Percentiles rank a stretch among this genome's conserved stretches.
These are phyloP conservation scores for Neurospora sp. DNA, from an alignment of 495 filamentous ascomycete species.

Conservation along the genomic window DNA sequence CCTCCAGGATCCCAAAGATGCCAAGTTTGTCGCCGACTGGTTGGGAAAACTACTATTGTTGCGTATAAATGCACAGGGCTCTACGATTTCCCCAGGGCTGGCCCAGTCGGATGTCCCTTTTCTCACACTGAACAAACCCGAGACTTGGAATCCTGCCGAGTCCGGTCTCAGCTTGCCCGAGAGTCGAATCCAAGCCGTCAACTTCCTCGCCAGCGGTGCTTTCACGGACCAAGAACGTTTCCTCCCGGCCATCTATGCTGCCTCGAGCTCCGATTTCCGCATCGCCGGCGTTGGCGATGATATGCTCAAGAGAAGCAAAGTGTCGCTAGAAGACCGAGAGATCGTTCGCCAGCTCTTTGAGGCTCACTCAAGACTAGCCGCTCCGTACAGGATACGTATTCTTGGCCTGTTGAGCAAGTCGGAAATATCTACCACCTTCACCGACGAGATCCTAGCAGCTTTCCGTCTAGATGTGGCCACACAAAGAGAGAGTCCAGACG, in stretches of 20 bases:
- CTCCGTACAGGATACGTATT: slow-evolving; percentile 65
- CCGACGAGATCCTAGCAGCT: slow-evolving; percentile 51
- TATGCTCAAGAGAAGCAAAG: slow-evolving; percentile 62
- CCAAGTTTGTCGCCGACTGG: slow-evolving; percentile 64
- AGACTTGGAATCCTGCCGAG: slow-evolving; percentile 55
- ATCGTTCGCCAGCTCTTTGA: slow-evolving; percentile 55
- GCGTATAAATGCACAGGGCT: slow-evolving; percentile 24
- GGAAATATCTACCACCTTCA: slow-evolving; percentile 50
- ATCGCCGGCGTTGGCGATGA: slow-evolving; percentile 76
- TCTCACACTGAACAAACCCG: slow-evolving; percentile 55
- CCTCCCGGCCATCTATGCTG: slow-evolving; percentile 72
- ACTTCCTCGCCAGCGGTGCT: slow-evolving; percentile 71
- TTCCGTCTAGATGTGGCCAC: slow-evolving; percentile 48
- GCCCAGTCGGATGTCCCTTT: slow-evolving; percentile 63
- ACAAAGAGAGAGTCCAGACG: slow-evolving; percentile 15
- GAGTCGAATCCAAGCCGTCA: slow-evolving; percentile 55
- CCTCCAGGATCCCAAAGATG: slow-evolving; percentile 54
- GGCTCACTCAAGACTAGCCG: slow-evolving; percentile 60
- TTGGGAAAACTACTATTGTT: slow-evolving; percentile 73
- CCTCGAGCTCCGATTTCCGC: slow-evolving; percentile 70
- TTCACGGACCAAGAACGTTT: slow-evolving; percentile 74
- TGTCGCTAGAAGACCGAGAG: slow-evolving; percentile 59
- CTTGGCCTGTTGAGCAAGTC: slow-evolving; percentile 70
- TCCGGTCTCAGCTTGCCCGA: slow-evolving; percentile 58
- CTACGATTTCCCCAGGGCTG: slow-evolving; percentile 54